Base-by-base conservation (phyloP, 2,329 filamentous ascomycete genomes). In the Colletotrichum tabaci region DNA sequence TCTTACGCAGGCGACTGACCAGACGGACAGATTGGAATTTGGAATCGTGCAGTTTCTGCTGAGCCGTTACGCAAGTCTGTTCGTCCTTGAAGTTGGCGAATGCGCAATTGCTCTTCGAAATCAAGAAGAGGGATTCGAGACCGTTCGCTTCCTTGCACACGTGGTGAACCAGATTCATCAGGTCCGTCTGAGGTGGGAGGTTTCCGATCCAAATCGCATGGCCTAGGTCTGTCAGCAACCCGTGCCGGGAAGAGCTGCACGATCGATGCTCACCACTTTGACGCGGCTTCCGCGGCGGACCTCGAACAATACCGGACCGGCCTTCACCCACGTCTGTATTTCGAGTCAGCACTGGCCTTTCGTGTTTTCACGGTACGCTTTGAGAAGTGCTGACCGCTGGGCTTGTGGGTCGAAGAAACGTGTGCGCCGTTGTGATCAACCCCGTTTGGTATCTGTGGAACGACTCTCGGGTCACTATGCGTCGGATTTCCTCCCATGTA, bases 181-280 rank as follows among this genome's bases (percentile, higher is more conserved):
- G 87, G 50, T 92, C 92, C 0, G 95, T 93, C 60, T 94, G 93
- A 0, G 94, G 93, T 4, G 96, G 95, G 0, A 98, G 86, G 79
- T 98, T 98, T 50, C 96, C 96, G 38, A 98, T 94, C 96, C 96
- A 98, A 23, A 98, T 91, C 0, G 96, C 96, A 79, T 98, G 93
- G 1, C 95, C 96, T 85, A 44, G 7, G 9, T 63, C n/a, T 61
- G 61, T 79, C 62, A 76, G 71, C 56, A 40, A 53, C 9, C 53
- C 38, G 9, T 68, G 66, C 73, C 67, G 72, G 55, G 62, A 68
- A 21, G 50, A 16, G 65, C 72, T 30, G 35, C 35, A 56, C 57
- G 26, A 21, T 10, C 18, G 35, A 38, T 35, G n/a, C 61, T 66
- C 81, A 91, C 90, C 89, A 77, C 87, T 91, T 79, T 91, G 89